Conservation (phyloP, 495 filamentous ascomycete species). For the Pyrenopolyporus hunteri region DNA sequence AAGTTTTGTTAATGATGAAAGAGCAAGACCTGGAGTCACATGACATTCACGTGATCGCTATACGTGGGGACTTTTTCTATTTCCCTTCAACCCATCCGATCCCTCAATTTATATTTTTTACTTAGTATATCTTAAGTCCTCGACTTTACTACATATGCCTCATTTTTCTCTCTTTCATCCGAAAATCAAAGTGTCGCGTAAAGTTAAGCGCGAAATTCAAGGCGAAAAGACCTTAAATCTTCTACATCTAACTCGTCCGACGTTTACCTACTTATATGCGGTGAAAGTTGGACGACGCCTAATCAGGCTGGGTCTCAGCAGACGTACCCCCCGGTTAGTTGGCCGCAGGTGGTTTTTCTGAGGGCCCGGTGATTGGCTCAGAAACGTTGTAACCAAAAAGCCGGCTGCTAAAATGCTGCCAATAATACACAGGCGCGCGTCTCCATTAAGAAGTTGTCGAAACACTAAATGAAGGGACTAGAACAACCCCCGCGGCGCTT, state of each 20-base stretch:
- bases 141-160: too few relatives aligned
- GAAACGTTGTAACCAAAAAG: conserved; percentile 13
- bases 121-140: too few relatives aligned
- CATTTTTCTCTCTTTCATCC: too few relatives aligned
- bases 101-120: too few relatives aligned
- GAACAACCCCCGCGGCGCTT: conserved; percentile 35
- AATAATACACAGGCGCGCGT: conserved; percentile 42
- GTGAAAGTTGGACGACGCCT: background rate
- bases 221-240: background rate
- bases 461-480: conserved; percentile 29
- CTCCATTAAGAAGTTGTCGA: conserved; percentile 21
- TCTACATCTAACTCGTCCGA: background rate
- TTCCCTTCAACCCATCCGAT: too few relatives aligned
- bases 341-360: conserved; percentile 33
- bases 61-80: too few relatives aligned
- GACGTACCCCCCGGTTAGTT: conserved; percentile 9
- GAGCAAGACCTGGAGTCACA: too few relatives aligned
- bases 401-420: conserved; percentile 20
- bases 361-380: conserved; percentile 35
- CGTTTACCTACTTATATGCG: background rate
- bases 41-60: too few relatives aligned
- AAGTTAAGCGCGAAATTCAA: background rate
- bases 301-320: conserved; percentile 18
- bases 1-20: too few relatives aligned
- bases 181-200: too few relatives aligned